phyloP scores from a whole-genome alignment of 1,284 basidiomycete genomes.

The Wallemia ichthyophaga region DNA sequence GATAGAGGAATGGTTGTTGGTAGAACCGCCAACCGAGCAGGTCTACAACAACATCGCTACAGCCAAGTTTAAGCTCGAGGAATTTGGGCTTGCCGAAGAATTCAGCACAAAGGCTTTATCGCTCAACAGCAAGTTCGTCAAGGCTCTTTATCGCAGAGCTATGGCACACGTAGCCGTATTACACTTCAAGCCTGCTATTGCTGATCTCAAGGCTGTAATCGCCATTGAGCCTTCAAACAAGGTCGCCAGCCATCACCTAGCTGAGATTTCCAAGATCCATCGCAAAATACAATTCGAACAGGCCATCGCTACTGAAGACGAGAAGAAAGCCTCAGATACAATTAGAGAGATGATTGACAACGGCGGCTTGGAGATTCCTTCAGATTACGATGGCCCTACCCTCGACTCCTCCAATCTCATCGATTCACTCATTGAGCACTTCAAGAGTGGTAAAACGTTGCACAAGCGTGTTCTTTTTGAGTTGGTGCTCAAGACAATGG shows the following conservation, averaged over 20 bases:
- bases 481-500: conserved; percentile 64
- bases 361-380: conserved; percentile 43
- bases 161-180: conserved; percentile 72
- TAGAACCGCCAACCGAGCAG: conserved; percentile 42
- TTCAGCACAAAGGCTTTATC: conserved; percentile 41
- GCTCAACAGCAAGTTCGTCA: conserved; percentile 66
- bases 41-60: conserved; percentile 18
- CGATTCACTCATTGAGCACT: conserved; percentile 59
- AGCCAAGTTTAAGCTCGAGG: conserved; percentile 21
- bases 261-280: conserved; percentile 70
- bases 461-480: conserved; percentile 78
- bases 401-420: conserved; percentile 42
- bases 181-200: conserved; percentile 48
- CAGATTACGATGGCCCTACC: conserved; percentile 33
- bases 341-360: conserved; percentile 48
- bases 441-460: conserved; percentile 65
- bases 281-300: conserved; percentile 58
- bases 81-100: conserved; percentile 17
- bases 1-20: conserved; percentile 41
- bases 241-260: conserved; percentile 44
- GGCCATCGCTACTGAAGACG: conserved; percentile 68
- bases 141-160: conserved; percentile 65
- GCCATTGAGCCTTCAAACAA: conserved; percentile 67
- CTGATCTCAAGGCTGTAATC: conserved; percentile 62
- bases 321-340: conserved; percentile 38